These are phyloP conservation scores for Neltuma alba DNA, from an alignment of 306 rosid species.

Conservation along the genomic window DNA sequence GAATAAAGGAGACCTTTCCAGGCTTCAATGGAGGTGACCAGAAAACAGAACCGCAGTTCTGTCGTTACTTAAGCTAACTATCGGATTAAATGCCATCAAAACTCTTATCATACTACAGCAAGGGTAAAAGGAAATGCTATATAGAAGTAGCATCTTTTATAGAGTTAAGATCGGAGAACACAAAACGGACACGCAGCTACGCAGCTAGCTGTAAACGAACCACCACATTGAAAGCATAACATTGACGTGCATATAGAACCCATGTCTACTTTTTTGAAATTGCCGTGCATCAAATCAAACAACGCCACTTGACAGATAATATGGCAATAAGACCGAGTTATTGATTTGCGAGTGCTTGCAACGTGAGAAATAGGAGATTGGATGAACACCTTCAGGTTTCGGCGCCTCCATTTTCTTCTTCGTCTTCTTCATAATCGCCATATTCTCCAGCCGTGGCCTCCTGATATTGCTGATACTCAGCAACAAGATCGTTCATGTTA, in stretches of 20 bases:
- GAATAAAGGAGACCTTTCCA: not conserved
- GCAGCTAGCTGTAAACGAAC: not conserved
- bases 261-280: not conserved
- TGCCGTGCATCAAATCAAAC: conserved; percentile 8
- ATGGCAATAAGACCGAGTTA: conserved; percentile 19
- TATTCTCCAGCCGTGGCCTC: conserved; percentile 58
- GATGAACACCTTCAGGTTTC: conserved; percentile 49
- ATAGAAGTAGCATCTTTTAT: not conserved
- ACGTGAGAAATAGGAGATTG: conserved; percentile 33
- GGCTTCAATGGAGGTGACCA: not conserved
- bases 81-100: not conserved
- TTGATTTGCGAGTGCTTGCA: conserved; percentile 35
- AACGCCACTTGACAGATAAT: not conserved
- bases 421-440: conserved; percentile 50
- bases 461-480: conserved; percentile 83
- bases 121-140: not conserved
- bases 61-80: not conserved
- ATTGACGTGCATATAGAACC: not conserved
- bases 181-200: not conserved
- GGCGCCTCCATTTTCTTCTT: conserved; percentile 27
- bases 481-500: conserved; percentile 82
- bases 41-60: not conserved
- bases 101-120: not conserved
- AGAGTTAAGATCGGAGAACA: not conserved
- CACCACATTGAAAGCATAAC: not conserved